These are phyloP conservation scores for Rhododendron ovatum DNA, from an alignment of 148 eudicot genomes.

Conservation along the genomic window DNA sequence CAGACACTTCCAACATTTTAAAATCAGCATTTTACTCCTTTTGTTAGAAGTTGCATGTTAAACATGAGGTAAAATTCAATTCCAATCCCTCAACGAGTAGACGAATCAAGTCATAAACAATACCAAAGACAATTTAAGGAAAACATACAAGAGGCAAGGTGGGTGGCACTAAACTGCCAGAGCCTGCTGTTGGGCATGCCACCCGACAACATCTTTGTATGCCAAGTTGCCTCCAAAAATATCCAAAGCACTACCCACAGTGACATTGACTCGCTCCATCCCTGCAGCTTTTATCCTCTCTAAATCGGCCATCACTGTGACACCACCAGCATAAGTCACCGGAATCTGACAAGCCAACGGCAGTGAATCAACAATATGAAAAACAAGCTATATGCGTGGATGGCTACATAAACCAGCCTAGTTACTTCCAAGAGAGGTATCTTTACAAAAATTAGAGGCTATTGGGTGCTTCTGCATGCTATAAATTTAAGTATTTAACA, in stretches of 20 bases:
- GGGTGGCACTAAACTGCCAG: slow-evolving; percentile 21
- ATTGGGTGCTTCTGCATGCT: not conserved
- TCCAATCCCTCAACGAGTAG: not conserved
- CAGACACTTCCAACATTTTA: not conserved
- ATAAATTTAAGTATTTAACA: not conserved
- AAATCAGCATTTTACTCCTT: not conserved
- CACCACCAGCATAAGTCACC: slow-evolving; percentile 98
- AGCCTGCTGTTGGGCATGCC: slow-evolving; percentile 63
- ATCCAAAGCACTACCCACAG: slow-evolving; percentile 96
- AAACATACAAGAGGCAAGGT: not conserved
- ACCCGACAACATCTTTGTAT: slow-evolving; percentile 78
- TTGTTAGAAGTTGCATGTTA: not conserved
- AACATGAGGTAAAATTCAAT: not conserved
- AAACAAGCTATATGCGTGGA: not conserved
- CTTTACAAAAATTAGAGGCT: not conserved
- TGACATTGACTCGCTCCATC: slow-evolving; percentile 74
- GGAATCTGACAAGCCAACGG: slow-evolving; percentile 55
- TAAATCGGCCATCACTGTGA: slow-evolving; percentile 68
- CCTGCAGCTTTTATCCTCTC: slow-evolving; percentile 86
- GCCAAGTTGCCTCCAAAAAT: slow-evolving; percentile 79
- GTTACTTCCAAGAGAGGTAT: not conserved
- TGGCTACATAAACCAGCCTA: not conserved
- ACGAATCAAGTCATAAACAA: not conserved
- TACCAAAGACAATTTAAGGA: not conserved
- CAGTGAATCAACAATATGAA: not conserved